These are phyloP conservation scores for Periconia macrospinosa DNA, from an alignment of 2,329 filamentous ascomycete species.

Conservation along the genomic window DNA sequence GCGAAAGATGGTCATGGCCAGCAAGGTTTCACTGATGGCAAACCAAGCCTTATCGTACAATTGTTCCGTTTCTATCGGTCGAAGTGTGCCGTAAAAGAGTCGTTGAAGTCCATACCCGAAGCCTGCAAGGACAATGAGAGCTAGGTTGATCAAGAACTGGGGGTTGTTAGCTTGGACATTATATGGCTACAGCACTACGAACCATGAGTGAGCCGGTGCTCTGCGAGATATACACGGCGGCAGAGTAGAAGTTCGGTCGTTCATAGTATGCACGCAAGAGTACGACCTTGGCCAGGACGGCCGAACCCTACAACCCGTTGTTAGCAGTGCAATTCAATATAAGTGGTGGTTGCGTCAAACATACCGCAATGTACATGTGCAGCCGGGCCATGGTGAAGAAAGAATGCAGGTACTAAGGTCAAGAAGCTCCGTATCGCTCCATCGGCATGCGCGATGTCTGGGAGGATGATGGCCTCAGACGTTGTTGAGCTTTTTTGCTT, in stretches of 20 bases:
- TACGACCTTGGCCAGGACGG: slow-evolving; percentile 79
- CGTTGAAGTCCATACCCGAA: slow-evolving; percentile 87
- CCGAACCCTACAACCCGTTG: slow-evolving; percentile 57
- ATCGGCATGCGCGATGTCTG: slow-evolving; percentile 14
- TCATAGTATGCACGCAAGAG: slow-evolving; percentile 91
- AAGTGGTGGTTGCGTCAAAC: background rate
- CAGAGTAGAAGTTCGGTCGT: slow-evolving; percentile 96
- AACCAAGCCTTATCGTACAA: slow-evolving; percentile 98
- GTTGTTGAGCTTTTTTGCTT: slow-evolving; percentile 13
- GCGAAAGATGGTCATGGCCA: slow-evolving; percentile 97
- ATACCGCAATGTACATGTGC: slow-evolving; percentile 39
- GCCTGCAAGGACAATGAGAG: slow-evolving; percentile 76
- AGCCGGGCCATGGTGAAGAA: slow-evolving; percentile 33
- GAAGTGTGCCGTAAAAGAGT: slow-evolving; percentile 85
- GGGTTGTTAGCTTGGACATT: slow-evolving; percentile 9
- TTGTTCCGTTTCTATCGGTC: slow-evolving; percentile 93
- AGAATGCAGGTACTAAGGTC: background rate
- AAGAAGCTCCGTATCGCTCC: slow-evolving; percentile 2
- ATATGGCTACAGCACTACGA: slow-evolving; percentile 31
- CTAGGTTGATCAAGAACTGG: slow-evolving; percentile 87
- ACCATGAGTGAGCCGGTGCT: slow-evolving; percentile 95
- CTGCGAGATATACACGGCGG: slow-evolving; percentile 93
- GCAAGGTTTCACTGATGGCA: slow-evolving; percentile 91
- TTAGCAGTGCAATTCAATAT: slow-evolving; percentile 15
- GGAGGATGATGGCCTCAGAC: slow-evolving; percentile 9